These are phyloP conservation scores for Cyberlindnera suaveolens DNA, from an alignment of 805 yeast genomes.

Conservation along the genomic window DNA sequence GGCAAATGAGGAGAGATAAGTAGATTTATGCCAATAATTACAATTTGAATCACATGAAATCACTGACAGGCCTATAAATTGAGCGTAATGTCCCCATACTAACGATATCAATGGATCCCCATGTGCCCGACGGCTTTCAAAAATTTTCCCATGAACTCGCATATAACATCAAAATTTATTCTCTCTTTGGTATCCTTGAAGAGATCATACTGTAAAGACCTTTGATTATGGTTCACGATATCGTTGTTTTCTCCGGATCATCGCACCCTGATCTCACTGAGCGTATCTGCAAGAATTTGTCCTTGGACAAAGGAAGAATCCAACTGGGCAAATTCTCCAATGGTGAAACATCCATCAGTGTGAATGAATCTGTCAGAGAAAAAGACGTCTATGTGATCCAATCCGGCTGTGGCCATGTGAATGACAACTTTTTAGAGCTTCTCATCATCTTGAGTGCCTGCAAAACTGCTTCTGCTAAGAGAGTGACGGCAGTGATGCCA, in stretches of 20 bases:
- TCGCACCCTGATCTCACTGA: constrained; percentile 78
- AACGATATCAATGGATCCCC: no score
- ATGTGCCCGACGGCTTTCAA: neutral
- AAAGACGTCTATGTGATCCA: constrained; percentile 96
- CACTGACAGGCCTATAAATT: no score
- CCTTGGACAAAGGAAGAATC: constrained; percentile 67
- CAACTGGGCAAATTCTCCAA: constrained; percentile 66
- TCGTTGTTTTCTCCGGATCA: constrained; percentile 85
- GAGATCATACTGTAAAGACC: no score
- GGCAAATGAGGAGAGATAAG: no score
- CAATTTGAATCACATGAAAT: no score
- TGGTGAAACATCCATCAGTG: constrained; percentile 89
- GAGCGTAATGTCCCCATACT: no score
- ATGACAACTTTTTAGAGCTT: constrained; percentile 93
- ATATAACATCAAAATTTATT: neutral
- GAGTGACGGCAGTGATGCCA: constrained; percentile 93
- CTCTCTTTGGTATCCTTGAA: no score
- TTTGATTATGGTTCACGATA: constrained; percentile 53
- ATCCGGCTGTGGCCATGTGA: constrained; percentile 75
- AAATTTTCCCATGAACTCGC: neutral
- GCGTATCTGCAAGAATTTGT: constrained; percentile 69
- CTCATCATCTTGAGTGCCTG: constrained; percentile 90
- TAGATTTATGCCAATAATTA: no score
- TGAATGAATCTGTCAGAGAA: constrained; percentile 86
- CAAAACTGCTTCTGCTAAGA: constrained; percentile 94